Base-by-base conservation (phyloP, 1,284 basidiomycete species). In the Ceratobasidium sp. region DNA sequence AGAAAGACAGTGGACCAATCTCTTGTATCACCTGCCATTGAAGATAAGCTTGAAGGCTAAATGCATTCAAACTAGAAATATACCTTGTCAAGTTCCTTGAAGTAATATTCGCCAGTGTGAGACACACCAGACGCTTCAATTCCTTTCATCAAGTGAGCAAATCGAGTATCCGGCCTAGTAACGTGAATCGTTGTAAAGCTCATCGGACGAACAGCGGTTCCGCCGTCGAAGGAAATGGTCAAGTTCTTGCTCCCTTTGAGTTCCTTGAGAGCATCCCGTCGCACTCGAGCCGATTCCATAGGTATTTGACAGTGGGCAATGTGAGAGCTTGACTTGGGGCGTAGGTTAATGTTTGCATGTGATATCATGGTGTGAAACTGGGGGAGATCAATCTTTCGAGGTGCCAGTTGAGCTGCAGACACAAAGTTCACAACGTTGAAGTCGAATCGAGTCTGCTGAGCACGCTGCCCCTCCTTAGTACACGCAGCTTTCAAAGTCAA, bases 111-210 rank as follows among this genome's bases (percentile, higher is more conserved):
- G 18, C 74, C 74, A 13, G 70, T 62, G 43, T 62, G 58, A 1
- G 70, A 62, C 21, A 59, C 30, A 8, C 70, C 70, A n/a, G 57
- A 72, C 1, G 57, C 57, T 46, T 79, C 77, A 41, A 75, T 61
- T 0, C 73, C 77, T 35, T 78, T 77, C 2, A 80, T 30, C 18
- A 79, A 50, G 52, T 77, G 77, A 0, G 73, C 69, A 1, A 73
- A 16, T 1, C 73, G 63, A 38, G 72, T 62, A 0, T 62, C 67
- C 9, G 71, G 41, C 8, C 77, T 79, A 13, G 77, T 78, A 1
- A 78, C 77, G 72, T 80, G 77, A n/a, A 79, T 61, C 0, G 78
- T 80, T 28, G 78, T 80, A 41, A 80, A 73, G 1, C 77, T 66
- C 41, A 66, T 30, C 18, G 75, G 54, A 0, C 70, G 67, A 23